Evolutionary conservation across 2,329 filamentous ascomycete species (phyloP).

Genomic region (Fusarium azukiicola): DNA sequence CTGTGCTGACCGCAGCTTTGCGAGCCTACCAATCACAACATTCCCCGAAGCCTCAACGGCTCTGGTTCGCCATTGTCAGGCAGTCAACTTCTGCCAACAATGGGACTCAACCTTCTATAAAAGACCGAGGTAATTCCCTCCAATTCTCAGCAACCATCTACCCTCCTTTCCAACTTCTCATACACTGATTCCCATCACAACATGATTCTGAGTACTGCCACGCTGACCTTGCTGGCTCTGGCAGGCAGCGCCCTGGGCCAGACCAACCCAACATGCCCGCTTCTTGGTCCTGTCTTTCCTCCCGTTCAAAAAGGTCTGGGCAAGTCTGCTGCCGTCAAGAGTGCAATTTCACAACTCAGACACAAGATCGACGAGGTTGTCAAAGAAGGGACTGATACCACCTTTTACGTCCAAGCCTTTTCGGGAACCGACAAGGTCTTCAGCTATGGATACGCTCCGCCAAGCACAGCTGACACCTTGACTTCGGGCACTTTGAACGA

Average conservation of each 20-base stretch:
- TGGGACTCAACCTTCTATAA: slow-evolving; percentile 9
- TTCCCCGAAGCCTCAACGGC: not conserved
- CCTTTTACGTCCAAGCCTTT: slow-evolving; percentile 17
- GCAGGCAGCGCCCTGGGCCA: not conserved
- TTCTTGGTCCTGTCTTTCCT: slow-evolving; percentile 23
- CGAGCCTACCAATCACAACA: slow-evolving; percentile 14
- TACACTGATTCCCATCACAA: not conserved
- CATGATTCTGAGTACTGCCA: not conserved
- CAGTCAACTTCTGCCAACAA: not conserved
- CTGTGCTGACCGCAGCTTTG: not conserved
- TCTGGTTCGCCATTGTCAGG: not conserved
- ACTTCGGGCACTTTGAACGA: slow-evolving; percentile 22
- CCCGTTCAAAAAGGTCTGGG: not conserved
- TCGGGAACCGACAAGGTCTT: slow-evolving; percentile 13
- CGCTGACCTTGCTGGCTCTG: not conserved
- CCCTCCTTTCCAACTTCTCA: not conserved
- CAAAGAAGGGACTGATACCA: slow-evolving; percentile 5
- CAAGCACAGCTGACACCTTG: not conserved
- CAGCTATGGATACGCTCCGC: slow-evolving; percentile 18
- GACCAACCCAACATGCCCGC: slow-evolving; percentile 18
- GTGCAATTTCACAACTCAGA: not conserved
- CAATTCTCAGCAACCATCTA: not conserved
- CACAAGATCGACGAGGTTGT: not conserved
- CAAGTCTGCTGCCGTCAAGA: not conserved
- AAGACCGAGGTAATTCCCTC: not conserved